Conservation (phyloP, 805 yeast genomes). For the Starmerella floricola region DNA sequence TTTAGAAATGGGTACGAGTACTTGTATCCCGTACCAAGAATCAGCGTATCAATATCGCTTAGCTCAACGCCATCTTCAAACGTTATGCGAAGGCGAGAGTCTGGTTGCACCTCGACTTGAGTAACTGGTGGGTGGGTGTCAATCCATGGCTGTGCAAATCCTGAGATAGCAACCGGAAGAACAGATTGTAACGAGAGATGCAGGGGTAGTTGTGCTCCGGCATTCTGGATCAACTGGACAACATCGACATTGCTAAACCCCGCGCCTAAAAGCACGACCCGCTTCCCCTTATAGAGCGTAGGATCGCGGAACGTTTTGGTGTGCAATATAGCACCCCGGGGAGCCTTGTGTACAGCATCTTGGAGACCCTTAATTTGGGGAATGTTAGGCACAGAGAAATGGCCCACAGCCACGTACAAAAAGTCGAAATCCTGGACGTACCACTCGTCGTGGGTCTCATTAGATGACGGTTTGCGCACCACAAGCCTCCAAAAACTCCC, state of each 20-base stretch:
- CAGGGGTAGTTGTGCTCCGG: slow-evolving; percentile 20
- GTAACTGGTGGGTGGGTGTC: slow-evolving; percentile 10
- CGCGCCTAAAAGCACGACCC: slow-evolving; percentile 28
- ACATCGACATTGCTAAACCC: slow-evolving; percentile 18
- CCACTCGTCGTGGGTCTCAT: slow-evolving; percentile 3
- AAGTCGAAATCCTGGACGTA: slow-evolving; percentile 19
- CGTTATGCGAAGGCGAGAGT: slow-evolving; percentile 1
- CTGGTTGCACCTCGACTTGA: not conserved
- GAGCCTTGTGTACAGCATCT: slow-evolving; percentile 10
- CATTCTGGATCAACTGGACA: slow-evolving; percentile 23
- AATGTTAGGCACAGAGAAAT: slow-evolving; percentile 25
- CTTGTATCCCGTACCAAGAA: slow-evolving; percentile 19
- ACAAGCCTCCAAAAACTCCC: slow-evolving; percentile 10
- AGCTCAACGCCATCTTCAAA: slow-evolving; percentile 8
- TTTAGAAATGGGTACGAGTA: slow-evolving; percentile 15
- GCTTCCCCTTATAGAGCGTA: slow-evolving; percentile 22
- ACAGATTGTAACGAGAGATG: slow-evolving; percentile 19
- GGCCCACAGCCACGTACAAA: slow-evolving; percentile 23
- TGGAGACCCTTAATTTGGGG: slow-evolving; percentile 26
- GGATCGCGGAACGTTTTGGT: slow-evolving; percentile 28
- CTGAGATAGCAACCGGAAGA: slow-evolving; percentile 14
- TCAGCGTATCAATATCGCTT: slow-evolving; percentile 11
- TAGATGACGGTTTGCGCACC: not conserved
- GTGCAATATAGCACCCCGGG: slow-evolving; percentile 27
- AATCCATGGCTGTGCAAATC: slow-evolving; percentile 19